These are phyloP conservation scores for Carpinus viminea DNA, from an alignment of 306 rosid genomes.

Conservation along the genomic window DNA sequence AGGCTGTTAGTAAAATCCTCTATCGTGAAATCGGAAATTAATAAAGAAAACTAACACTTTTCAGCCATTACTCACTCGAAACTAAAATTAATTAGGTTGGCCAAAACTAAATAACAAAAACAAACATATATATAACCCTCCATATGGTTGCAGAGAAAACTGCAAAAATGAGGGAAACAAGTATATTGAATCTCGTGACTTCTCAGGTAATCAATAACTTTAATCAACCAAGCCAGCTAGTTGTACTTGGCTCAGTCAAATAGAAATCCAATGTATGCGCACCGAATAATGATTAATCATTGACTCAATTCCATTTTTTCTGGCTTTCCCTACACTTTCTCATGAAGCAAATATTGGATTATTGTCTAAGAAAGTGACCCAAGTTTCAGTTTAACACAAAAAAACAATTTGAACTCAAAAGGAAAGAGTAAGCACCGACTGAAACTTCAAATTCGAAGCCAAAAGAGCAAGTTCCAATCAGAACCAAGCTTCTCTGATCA, in stretches of 20 bases:
- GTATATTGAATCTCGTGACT: background rate
- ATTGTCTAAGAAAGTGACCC: slow-evolving; percentile 7
- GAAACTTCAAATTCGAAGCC: slow-evolving; percentile 32
- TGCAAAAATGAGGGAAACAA: background rate
- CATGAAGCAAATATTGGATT: slow-evolving; percentile 23
- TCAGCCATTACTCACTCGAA: slow-evolving; percentile 6
- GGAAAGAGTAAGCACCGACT: slow-evolving; percentile 11
- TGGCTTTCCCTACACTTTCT: slow-evolving; percentile 12
- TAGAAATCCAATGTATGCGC: slow-evolving; percentile 5
- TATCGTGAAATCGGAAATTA: background rate
- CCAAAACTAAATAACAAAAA: slow-evolving; percentile 1
- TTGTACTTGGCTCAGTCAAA: slow-evolving; percentile 4
- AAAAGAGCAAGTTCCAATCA: slow-evolving; percentile 3
- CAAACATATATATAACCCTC: background rate
- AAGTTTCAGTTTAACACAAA: slow-evolving; percentile 19
- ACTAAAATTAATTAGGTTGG: slow-evolving; percentile 21
- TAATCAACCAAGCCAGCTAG: slow-evolving; percentile 15
- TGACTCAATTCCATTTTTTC: background rate
- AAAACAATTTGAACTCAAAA: slow-evolving; percentile 12
- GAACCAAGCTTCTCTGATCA: slow-evolving; percentile 14
- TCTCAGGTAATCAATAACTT: background rate
- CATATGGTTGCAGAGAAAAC: background rate
- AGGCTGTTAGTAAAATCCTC: slow-evolving; percentile 21
- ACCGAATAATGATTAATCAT: slow-evolving; percentile 14
- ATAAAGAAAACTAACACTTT: background rate